phyloP scores from a whole-genome alignment of 495 filamentous ascomycete genomes.

The Trichoderma virens region DNA sequence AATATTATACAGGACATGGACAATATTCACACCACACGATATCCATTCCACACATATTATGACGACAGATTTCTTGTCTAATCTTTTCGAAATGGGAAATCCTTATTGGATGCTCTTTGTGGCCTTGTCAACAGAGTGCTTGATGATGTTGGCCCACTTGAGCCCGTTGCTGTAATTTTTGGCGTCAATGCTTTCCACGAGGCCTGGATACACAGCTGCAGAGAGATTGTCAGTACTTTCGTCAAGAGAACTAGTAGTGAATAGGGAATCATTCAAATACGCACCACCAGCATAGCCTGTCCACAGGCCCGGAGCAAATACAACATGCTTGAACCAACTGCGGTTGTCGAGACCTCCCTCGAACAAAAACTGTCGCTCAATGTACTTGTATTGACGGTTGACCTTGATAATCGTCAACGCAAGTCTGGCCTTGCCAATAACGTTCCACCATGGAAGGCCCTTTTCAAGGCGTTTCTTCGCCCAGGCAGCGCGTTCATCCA shows the following conservation, averaged over 20 bases:
- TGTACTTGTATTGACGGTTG: constrained; percentile 64
- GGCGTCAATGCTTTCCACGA: constrained; percentile 75
- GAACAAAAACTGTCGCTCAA: constrained; percentile 79
- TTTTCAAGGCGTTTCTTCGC: constrained; percentile 58
- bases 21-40: too few species aligned
- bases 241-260: background rate
- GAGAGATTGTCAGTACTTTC: constrained; percentile 13
- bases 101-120: constrained; percentile 34
- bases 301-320: constrained; percentile 84
- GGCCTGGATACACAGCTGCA: constrained; percentile 67
- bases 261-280: constrained; percentile 10
- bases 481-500: constrained; percentile 52
- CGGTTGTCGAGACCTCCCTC: constrained; percentile 70
- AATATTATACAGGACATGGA: too few species aligned
- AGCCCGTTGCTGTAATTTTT: constrained; percentile 66
- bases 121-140: constrained; percentile 57
- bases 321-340: constrained; percentile 88
- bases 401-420: constrained; percentile 53
- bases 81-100: too few species aligned
- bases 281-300: constrained; percentile 74
- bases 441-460: constrained; percentile 76
- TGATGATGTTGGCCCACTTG: constrained; percentile 73
- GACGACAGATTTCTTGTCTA: too few species aligned
- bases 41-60: too few species aligned
- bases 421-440: constrained; percentile 59